Base-by-base conservation (phyloP, 2,329 filamentous ascomycete species). In the Colletotrichum kahawae region DNA sequence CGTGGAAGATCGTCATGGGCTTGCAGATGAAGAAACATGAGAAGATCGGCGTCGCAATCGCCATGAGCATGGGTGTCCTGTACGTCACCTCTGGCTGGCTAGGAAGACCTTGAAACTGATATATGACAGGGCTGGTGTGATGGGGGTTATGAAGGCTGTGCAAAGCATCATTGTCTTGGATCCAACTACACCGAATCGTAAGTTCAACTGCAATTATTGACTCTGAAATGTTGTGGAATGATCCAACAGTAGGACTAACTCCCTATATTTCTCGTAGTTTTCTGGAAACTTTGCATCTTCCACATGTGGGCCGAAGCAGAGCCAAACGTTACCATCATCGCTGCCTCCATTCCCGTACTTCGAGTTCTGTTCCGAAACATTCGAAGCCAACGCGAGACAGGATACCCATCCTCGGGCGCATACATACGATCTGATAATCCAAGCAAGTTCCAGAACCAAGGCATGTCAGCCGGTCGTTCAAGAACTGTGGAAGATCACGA, bases 321-420 rank as follows among this genome's bases (percentile, higher is more conserved):
- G 57, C 78, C 78, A 12, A 77, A 79, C n/a, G 76, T 82, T n/a
- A 80, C 81, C 18, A 82, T 83, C 60, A 81, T 83, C 67, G 80
- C 82, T 1, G 78, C 82, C 14, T 82, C 79, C 7, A 79, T 83
- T 14, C 82, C 81, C 1, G 79, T 80, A 10, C 77, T 83, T 21
- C 79, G 81, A 9, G 81, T 79, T 13, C 72, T 82, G 21, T 70
- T 64, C 57, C 72, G 74, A 3, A 70, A 75, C 31, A 70, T 36
- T 18, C 70, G 70, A 14, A 63, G 36, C 36, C 12, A 13, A 18
- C 36, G 36, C 36, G 36, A 43, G 18, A 18, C 36, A 13, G 36
- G 5, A 18, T 43, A 43, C 36, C 36, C 36, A 43, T 43, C 36
- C 12, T 43, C 36, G 2, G 36, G 36, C 36, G 36, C 36, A 13